Percentiles rank a stretch among this genome's conserved stretches.
phyloP scores from a whole-genome alignment of 306 rosid species.

The Glycyrrhiza uralensis region DNA sequence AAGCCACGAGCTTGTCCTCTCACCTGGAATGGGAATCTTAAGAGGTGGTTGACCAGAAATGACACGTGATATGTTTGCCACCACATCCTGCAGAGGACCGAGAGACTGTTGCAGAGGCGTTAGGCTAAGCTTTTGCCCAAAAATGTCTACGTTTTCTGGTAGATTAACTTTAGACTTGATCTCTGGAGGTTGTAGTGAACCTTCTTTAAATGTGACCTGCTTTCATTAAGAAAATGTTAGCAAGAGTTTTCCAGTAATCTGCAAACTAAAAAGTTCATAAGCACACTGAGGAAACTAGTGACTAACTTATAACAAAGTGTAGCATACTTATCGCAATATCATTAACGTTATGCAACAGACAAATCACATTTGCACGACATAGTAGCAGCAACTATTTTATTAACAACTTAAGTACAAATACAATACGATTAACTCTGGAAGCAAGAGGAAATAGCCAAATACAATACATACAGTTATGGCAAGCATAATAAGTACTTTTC shows the following conservation, averaged over 20 bases:
- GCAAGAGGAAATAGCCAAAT: background rate
- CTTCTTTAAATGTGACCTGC: slow-evolving; percentile 91
- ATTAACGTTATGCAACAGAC: background rate
- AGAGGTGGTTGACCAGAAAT: slow-evolving; percentile 86
- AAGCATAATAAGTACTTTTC: background rate
- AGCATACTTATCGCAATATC: background rate
- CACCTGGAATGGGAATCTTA: slow-evolving; percentile 83
- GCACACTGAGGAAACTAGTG: slow-evolving; percentile 2
- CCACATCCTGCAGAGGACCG: slow-evolving; percentile 59
- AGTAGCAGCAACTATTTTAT: background rate
- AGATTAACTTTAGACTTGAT: slow-evolving; percentile 72
- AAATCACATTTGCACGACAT: background rate
- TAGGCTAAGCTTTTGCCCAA: slow-evolving; percentile 75
- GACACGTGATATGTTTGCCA: slow-evolving; percentile 53
- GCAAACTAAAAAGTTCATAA: background rate
- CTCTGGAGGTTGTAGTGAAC: slow-evolving; percentile 76
- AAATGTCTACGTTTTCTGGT: slow-evolving; percentile 62
- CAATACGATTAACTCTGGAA: background rate
- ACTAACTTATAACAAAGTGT: background rate
- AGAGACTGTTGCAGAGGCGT: slow-evolving; percentile 67
- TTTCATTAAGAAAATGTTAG: slow-evolving; percentile 25
- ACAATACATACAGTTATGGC: background rate
- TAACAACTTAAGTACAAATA: background rate
- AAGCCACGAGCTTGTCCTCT: slow-evolving; percentile 86
- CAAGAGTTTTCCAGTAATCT: slow-evolving; percentile 4